Conservation (phyloP, 1,139 yeast genomes). For the Kodamaea fungicola region DNA sequence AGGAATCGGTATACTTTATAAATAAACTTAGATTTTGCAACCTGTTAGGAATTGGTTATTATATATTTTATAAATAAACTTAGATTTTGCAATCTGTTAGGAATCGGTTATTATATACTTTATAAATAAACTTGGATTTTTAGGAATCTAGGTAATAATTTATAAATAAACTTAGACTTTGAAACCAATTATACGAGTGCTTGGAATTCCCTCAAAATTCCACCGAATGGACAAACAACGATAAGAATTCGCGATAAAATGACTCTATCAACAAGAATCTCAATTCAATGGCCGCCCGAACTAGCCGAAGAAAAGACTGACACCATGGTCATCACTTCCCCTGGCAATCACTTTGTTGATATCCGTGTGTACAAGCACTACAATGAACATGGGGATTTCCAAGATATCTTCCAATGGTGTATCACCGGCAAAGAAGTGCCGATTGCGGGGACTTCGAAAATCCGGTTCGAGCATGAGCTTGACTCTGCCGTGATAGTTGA, state of each 20-base stretch:
- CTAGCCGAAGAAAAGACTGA: constrained; percentile 43
- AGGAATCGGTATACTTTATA: too few relatives aligned
- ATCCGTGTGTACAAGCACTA: constrained; percentile 24
- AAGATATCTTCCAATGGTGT: constrained; percentile 35
- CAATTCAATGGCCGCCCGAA: constrained; percentile 52
- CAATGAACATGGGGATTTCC: constrained; percentile 22
- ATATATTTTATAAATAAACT: too few relatives aligned
- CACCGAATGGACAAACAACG: neutral
- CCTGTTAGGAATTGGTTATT: too few relatives aligned
- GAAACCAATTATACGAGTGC: too few relatives aligned
- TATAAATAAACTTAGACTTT: too few relatives aligned
- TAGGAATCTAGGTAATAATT: too few relatives aligned
- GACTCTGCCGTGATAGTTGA: constrained; percentile 35
- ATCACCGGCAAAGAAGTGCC: constrained; percentile 38
- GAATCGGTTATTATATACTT: too few relatives aligned
- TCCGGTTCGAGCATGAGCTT: constrained; percentile 41
- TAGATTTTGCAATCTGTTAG: too few relatives aligned
- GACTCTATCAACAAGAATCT: constrained; percentile 43
- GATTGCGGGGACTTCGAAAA: constrained; percentile 23
- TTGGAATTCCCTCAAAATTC: neutral
- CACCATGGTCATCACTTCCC: constrained; percentile 52
- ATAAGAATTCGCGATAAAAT: constrained; percentile 9
- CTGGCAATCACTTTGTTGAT: constrained; percentile 44
- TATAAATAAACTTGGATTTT: too few relatives aligned
- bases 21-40: too few relatives aligned